A percentile compares a stretch with the other conserved stretches of the same genome.
Evolutionary conservation across 495 filamentous ascomycete genomes (phyloP).

Genomic region (Penicillium verhagenii): DNA sequence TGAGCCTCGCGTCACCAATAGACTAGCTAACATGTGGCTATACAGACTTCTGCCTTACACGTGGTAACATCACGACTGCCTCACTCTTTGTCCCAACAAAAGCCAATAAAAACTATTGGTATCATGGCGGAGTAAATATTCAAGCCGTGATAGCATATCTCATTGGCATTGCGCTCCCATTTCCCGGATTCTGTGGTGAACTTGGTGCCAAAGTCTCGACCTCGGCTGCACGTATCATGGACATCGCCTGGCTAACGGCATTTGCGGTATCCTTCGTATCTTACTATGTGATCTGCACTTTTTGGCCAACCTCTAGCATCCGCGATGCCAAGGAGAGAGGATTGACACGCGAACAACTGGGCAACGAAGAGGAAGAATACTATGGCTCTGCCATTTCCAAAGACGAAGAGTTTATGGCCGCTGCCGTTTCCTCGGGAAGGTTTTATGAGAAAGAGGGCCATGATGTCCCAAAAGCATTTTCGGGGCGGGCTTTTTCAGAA

Average conservation of each 20-base stretch:
- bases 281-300: conserved; percentile 4
- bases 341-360: not conserved
- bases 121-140: conserved; percentile 2
- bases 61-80: not conserved
- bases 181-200: conserved; percentile 5
- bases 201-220: not conserved
- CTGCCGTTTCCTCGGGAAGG: not conserved
- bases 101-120: conserved; percentile 2
- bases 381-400: not conserved
- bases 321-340: not conserved
- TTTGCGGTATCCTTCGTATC: not conserved
- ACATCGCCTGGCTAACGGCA: not conserved
- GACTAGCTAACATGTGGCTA: not conserved
- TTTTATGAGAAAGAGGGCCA: not conserved
- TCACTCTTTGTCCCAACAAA: not conserved
- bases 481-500: not conserved
- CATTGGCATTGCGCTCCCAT: conserved; percentile 1
- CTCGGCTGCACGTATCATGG: not conserved
- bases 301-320: not conserved
- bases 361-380: not conserved
- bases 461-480: not conserved
- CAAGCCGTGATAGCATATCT: conserved; percentile 3
- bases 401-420: not conserved
- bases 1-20: not conserved
- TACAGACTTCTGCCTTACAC: not conserved